phyloP scores from a whole-genome alignment of 495 filamentous ascomycete species.

The Aspergillus avenaceus region DNA sequence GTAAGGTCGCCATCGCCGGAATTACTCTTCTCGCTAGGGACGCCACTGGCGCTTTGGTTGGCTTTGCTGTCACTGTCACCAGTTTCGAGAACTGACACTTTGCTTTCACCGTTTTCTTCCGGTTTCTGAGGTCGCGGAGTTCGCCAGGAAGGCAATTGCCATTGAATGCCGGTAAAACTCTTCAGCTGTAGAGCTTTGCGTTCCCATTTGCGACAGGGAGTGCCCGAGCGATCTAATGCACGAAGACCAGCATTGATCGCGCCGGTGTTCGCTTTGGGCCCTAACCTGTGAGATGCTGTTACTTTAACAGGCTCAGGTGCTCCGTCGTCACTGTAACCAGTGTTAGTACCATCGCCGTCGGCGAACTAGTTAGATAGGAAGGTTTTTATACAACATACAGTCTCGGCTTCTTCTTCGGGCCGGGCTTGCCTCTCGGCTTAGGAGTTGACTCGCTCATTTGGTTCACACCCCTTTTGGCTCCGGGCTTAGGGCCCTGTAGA shows the following conservation, averaged over 20 bases:
- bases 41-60: conserved; percentile 58
- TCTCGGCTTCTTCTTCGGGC: conserved; percentile 91
- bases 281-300: conserved; percentile 67
- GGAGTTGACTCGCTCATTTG: conserved; percentile 53
- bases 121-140: conserved; percentile 54
- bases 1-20: conserved; percentile 50
- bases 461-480: conserved; percentile 55
- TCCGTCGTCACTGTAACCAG: conserved; percentile 53
- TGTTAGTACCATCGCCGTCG: conserved; percentile 12
- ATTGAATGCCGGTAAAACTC: conserved; percentile 86
- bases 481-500: conserved; percentile 51
- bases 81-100: conserved; percentile 36
- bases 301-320: conserved; percentile 47
- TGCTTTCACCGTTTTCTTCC: conserved; percentile 38
- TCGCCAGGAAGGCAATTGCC: conserved; percentile 82
- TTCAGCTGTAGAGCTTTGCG: conserved; percentile 78
- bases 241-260: conserved; percentile 96
- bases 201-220: conserved; percentile 88
- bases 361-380: not conserved
- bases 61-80: conserved; percentile 74
- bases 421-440: conserved; percentile 78
- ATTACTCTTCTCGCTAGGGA: conserved; percentile 67
- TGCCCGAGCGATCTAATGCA: conserved; percentile 83
- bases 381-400: conserved; percentile 59
- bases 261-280: conserved; percentile 95